phyloP scores from a whole-genome alignment of 2,329 filamentous ascomycete species.

The Zalaria sp. region DNA sequence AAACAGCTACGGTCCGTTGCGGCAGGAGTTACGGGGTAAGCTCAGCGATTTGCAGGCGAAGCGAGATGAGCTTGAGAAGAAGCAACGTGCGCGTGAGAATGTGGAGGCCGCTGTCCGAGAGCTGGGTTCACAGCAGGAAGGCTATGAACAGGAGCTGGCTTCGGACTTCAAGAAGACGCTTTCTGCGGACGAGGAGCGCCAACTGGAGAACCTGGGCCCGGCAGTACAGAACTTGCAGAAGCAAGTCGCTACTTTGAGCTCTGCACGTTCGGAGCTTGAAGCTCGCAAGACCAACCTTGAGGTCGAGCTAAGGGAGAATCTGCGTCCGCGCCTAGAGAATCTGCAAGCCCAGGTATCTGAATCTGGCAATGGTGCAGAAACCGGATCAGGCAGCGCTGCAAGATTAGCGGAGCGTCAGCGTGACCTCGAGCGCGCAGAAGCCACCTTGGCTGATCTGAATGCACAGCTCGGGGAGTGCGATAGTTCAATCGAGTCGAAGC shows the following conservation, averaged over 20 bases:
- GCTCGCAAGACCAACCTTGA: conserved; percentile 71
- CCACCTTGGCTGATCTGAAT: conserved; percentile 52
- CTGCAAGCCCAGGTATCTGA: conserved; percentile 66
- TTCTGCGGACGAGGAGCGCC: conserved; percentile 65
- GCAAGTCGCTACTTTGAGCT: conserved; percentile 62
- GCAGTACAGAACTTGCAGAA: conserved; percentile 61
- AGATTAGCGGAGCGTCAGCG: conserved; percentile 65
- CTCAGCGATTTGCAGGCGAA: conserved; percentile 60
- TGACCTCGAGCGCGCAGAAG: conserved; percentile 66
- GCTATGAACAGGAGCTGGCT: conserved; percentile 65
- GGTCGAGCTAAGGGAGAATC: conserved; percentile 74
- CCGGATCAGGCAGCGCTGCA: conserved; percentile 34
- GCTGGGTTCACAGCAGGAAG: conserved; percentile 58
- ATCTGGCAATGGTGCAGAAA: conserved; percentile 27
- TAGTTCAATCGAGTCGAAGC: conserved; percentile 48
- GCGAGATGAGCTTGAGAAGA: conserved; percentile 58
- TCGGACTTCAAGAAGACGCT: conserved; percentile 89
- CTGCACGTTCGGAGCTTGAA: conserved; percentile 62
- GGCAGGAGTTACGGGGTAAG: conserved; percentile 62
- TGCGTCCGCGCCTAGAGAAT: conserved; percentile 76
- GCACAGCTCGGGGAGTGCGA: conserved; percentile 63
- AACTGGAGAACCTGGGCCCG: conserved; percentile 56
- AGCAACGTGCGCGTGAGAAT: conserved; percentile 48
- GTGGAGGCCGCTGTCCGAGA: conserved; percentile 45
- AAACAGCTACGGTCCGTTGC: conserved; percentile 66